Percentiles rank a stretch among this genome's conserved stretches.
Evolutionary conservation across 1,139 yeast genomes (phyloP).

Genomic region (Blastobotrys aristatus): DNA sequence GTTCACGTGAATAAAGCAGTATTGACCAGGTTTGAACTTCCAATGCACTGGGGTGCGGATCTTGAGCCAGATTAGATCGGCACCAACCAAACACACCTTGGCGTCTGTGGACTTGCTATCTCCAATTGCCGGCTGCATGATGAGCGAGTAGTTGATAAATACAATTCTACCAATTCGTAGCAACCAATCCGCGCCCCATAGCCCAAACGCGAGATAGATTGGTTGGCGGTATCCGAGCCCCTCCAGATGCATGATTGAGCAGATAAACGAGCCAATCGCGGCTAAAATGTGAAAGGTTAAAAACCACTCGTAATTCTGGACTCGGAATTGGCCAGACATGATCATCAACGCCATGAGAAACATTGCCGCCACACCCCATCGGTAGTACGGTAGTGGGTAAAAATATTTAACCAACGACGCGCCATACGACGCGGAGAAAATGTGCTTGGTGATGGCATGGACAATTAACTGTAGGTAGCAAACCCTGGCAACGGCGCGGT

Average conservation of each 20-base stretch:
- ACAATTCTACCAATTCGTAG: slow-evolving; percentile 38
- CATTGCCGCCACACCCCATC: slow-evolving; percentile 57
- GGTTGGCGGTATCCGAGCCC: slow-evolving; percentile 47
- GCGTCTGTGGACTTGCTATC: slow-evolving; percentile 35
- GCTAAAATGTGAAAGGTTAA: slow-evolving; percentile 42
- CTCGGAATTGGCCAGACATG: slow-evolving; percentile 47
- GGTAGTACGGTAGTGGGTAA: slow-evolving; percentile 35
- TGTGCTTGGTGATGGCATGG: slow-evolving; percentile 37
- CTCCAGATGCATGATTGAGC: slow-evolving; percentile 46
- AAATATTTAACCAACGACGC: slow-evolving; percentile 32
- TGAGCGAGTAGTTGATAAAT: slow-evolving; percentile 38
- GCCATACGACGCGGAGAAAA: slow-evolving; percentile 34
- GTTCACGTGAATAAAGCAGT: slow-evolving; percentile 53
- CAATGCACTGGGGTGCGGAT: slow-evolving; percentile 37
- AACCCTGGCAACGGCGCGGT: slow-evolving; percentile 55
- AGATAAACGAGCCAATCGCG: slow-evolving; percentile 42
- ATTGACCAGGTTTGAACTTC: slow-evolving; percentile 56
- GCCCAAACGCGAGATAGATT: slow-evolving; percentile 36
- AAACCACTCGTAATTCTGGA: slow-evolving; percentile 45
- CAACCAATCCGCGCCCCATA: slow-evolving; percentile 43
- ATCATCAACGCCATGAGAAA: slow-evolving; percentile 45
- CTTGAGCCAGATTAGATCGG: slow-evolving; percentile 30
- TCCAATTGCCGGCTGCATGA: slow-evolving; percentile 30
- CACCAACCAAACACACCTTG: slow-evolving; percentile 33
- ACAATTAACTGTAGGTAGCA: slow-evolving; percentile 43